Evolutionary conservation across 768 basidiomycete species (phyloP), one percentile per base, ranked within the genome.

Genomic region (Hygrocybe coccinea): DNA sequence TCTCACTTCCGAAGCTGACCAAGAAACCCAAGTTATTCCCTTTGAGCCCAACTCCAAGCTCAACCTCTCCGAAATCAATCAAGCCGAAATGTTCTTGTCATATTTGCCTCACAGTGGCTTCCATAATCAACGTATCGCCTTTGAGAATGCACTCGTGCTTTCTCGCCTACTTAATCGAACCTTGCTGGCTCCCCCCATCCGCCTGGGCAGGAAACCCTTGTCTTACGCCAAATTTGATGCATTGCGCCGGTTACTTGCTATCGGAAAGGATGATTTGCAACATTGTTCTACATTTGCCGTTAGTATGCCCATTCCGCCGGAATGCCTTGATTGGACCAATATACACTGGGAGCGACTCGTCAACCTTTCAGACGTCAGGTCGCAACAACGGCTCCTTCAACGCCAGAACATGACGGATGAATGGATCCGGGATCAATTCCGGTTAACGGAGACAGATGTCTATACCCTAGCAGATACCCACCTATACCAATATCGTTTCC

Each of bases 51-150:
- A 55, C 36, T 50, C 44, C 56, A 57, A 50, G 22, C 39, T 24
- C 35, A 24, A 43, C 36, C 37, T 37, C 49, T 44, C 47, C 52
- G 49, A 45, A n/a, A 50, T 53, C 52, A 66, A 71, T 54, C 59
- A 60, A 2, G 54, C 67, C 11, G 75, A 75, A 57, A 72, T 66
- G 51, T 92, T 79, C 67, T 69, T 93, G 17, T 76, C 87, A 17
- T 92, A 89, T 67, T 75, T 92, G 17, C 89, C 90, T 11, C 89
- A 92, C 66, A 89, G 87, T 59, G 87, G 89, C 2, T 86, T 89
- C 60, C 88, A 92, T 69, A 92, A 90, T 67, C 89, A 92, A 70
- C 84, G 89, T 34, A 90, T 93, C 60, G 85, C 88, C 15, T 79
- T 93, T 57, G 88, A 92, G 71, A 93, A 93, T 62, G 91, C 88